phyloP scores from a whole-genome alignment of 345 rosid species.

The Microcos paniculata region DNA sequence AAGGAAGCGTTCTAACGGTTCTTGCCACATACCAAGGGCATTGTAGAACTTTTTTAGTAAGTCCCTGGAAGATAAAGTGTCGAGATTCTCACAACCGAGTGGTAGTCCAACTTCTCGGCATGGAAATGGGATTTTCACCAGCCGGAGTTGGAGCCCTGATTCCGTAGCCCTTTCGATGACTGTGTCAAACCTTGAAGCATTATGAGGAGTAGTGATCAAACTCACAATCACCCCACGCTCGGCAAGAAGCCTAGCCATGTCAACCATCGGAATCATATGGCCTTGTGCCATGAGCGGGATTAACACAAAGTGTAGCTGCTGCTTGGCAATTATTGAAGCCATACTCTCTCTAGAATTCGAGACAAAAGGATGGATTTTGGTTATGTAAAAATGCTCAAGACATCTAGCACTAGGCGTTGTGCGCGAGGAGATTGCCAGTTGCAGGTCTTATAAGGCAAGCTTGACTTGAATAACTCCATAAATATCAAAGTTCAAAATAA shows the following conservation, averaged over 20 bases:
- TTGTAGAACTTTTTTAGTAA: conserved; percentile 49
- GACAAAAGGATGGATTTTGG: not conserved
- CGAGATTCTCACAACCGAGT: conserved; percentile 68
- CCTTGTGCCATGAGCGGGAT: conserved; percentile 85
- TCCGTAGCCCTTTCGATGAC: conserved; percentile 33
- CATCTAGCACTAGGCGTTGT: not conserved
- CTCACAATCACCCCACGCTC: conserved; percentile 51
- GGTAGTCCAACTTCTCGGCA: conserved; percentile 70
- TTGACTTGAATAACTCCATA: not conserved
- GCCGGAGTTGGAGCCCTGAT: conserved; percentile 35
- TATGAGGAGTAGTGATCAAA: conserved; percentile 66
- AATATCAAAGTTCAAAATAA: not conserved
- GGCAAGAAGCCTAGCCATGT: conserved; percentile 62
- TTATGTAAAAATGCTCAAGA: not conserved
- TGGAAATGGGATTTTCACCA: conserved; percentile 50
- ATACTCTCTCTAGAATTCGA: not conserved
- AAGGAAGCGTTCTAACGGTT: conserved; percentile 54
- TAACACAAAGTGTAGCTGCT: conserved; percentile 60
- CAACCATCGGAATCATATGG: conserved; percentile 76
- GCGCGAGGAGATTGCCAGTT: not conserved
- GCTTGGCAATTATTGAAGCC: conserved; percentile 26
- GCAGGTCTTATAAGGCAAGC: not conserved
- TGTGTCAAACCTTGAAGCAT: conserved; percentile 52
- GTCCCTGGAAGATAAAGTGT: conserved; percentile 54
- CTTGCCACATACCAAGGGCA: conserved; percentile 48